phyloP scores from a whole-genome alignment of 768 basidiomycete genomes.

The Suillus tomentosus region DNA sequence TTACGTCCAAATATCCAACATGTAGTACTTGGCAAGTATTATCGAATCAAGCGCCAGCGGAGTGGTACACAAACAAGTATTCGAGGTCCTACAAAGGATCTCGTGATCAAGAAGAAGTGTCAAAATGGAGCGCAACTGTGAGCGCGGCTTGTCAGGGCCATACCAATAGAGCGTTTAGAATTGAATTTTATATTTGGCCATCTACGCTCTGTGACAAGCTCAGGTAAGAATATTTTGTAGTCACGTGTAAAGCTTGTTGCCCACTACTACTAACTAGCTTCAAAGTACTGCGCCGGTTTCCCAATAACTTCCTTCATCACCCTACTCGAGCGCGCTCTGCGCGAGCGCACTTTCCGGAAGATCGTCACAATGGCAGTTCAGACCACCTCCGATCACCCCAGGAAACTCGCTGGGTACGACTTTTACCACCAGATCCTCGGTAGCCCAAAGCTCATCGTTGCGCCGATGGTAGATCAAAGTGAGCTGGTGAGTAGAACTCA shows the following conservation, averaged over 20 bases:
- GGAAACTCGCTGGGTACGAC: constrained; percentile 60
- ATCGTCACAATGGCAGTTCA: background rate
- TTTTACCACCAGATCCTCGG: constrained; percentile 81
- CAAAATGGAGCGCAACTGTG: background rate
- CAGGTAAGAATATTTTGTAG: no score
- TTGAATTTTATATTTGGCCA: no score
- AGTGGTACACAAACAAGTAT: background rate
- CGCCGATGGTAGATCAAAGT: constrained; percentile 98
- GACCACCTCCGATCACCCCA: background rate
- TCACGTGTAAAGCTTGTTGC: no score
- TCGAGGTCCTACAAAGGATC: no score
- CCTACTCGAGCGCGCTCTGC: constrained; percentile 5
- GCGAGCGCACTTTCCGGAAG: constrained; percentile 2
- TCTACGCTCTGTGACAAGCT: no score
- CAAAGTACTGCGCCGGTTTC: background rate
- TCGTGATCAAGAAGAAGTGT: no score
- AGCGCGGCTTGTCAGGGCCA: no score
- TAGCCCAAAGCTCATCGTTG: constrained; percentile 87
- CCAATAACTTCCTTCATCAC: background rate
- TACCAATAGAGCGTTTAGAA: no score
- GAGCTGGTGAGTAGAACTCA: constrained; percentile 69
- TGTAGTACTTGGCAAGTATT: background rate
- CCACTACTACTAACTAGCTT: no score
- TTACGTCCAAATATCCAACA: no score
- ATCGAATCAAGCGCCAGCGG: constrained; percentile 1